phyloP scores from a whole-genome alignment of 1,284 basidiomycete species.

The Pseudozyma pruni region DNA sequence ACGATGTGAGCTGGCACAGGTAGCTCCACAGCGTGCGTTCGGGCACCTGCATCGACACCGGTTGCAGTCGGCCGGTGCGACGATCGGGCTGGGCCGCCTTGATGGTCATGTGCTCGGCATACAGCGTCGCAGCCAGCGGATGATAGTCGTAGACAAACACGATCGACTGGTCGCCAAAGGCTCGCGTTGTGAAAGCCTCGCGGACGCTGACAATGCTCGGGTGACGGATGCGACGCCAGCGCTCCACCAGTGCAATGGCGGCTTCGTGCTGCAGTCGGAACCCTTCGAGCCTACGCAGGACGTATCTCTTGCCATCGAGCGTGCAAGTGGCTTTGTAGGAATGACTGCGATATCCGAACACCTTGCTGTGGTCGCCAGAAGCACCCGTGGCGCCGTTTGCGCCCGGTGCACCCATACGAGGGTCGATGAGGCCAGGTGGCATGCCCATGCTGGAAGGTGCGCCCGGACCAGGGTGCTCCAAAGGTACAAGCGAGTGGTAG shows the following conservation, averaged over 20 bases:
- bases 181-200: constrained; percentile 94
- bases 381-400: constrained; percentile 53
- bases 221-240: constrained; percentile 87
- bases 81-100: constrained; percentile 68
- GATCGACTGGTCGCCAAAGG: constrained; percentile 87
- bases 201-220: constrained; percentile 85
- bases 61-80: constrained; percentile 61
- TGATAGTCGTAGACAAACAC: constrained; percentile 93
- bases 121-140: constrained; percentile 84
- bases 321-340: constrained; percentile 85
- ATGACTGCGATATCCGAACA: constrained; percentile 76
- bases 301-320: constrained; percentile 82
- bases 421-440: constrained; percentile 51
- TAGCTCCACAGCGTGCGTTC: constrained; percentile 95
- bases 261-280: constrained; percentile 77
- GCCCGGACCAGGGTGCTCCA: constrained; percentile 72
- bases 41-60: constrained; percentile 71
- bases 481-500: constrained; percentile 85
- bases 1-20: constrained; percentile 87
- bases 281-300: constrained; percentile 85
- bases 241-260: constrained; percentile 84
- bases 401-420: constrained; percentile 54
- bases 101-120: constrained; percentile 74
- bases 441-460: constrained; percentile 32
- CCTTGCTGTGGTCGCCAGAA: constrained; percentile 60